Evolutionary conservation across 1,284 basidiomycete species (phyloP), one percentile per base, ranked within the genome.

Genomic region (Fistulinella staudtii): DNA sequence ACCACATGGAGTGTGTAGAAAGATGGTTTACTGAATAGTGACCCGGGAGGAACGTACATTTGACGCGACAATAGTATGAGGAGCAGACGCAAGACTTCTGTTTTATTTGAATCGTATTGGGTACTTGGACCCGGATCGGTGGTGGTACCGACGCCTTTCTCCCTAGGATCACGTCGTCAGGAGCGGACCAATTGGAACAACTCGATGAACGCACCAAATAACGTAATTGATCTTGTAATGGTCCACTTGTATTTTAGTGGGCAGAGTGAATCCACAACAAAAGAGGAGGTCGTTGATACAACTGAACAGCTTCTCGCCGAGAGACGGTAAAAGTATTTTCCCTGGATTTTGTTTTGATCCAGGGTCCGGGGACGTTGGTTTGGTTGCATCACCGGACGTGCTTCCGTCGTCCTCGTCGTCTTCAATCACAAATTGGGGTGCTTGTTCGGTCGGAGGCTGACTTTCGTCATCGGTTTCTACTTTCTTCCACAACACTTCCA

Each of bases 191-290:
- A 46, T 37, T 21, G 30, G 17, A 47, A 38, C 28, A 39, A 46
- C 34, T 39, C 45, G 23, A 45, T 6, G 28, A 38, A 63, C 81
- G 48, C 59, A 87, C 86, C 88, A 91, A 39, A 89, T 91, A 14
- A 85, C 72, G 68, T 89, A 86, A 63, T 90, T 89, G 47, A 95
- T 86, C 67, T 93, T 92, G 61, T 92, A 77, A 53, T 84, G 80
- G 59, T 88, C 85, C 30, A 83, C 79, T 57, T 87, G 82, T 29
- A 90, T 75, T 59, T 78, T 83, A 25, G 78, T 77, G 6, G 92
- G 89, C 13, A 95, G 70, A 1, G 89, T 94, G 61, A 95, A 94
- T 10, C 89, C 91, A 55, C 89, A 93, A 58, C 89, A 92, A 65
- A 94, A 96, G 29, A 94, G 66, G 22, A 95, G 71, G 61, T 95